phyloP scores from a whole-genome alignment of 2,329 filamentous ascomycete genomes.

The Phoma sp. region DNA sequence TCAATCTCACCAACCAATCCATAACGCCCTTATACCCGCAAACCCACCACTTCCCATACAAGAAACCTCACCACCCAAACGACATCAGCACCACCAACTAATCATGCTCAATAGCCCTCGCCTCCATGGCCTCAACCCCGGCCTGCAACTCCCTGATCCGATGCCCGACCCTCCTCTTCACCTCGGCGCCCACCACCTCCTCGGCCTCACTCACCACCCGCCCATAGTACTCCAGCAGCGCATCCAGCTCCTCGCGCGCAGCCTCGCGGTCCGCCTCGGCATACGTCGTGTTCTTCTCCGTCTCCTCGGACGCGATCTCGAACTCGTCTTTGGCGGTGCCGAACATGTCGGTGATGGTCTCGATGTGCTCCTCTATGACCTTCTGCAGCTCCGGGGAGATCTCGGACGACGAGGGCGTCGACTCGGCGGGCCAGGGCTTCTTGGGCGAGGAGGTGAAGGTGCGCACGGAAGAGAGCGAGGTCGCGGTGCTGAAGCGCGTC shows the following conservation, averaged over 20 bases:
- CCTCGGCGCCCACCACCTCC: slow-evolving; percentile 10
- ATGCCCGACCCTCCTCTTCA: slow-evolving; percentile 30
- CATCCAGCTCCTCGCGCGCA: slow-evolving; percentile 59
- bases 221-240: slow-evolving; percentile 57
- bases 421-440: slow-evolving; percentile 11
- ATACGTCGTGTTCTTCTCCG: slow-evolving; percentile 61
- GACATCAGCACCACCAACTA: slow-evolving; percentile 25
- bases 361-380: slow-evolving; percentile 39
- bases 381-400: slow-evolving; percentile 30
- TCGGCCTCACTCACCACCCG: slow-evolving; percentile 10
- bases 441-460: slow-evolving; percentile 33
- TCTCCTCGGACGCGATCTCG: slow-evolving; percentile 60
- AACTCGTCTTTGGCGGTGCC: slow-evolving; percentile 52
- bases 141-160: slow-evolving; percentile 61
- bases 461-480: slow-evolving; percentile 39
- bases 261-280: slow-evolving; percentile 61
- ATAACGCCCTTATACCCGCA: slow-evolving; percentile 3
- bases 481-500: slow-evolving; percentile 42
- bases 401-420: slow-evolving; percentile 4
- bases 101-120: slow-evolving; percentile 57
- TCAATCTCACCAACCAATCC: neutral
- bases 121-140: slow-evolving; percentile 58
- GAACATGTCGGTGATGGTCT: slow-evolving; percentile 47
- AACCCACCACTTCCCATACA: neutral
- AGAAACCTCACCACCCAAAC: neutral